A percentile compares a stretch with the other conserved stretches of the same genome.
Evolutionary conservation across 768 basidiomycete genomes (phyloP).

Genomic region (Termitomyces sp.): DNA sequence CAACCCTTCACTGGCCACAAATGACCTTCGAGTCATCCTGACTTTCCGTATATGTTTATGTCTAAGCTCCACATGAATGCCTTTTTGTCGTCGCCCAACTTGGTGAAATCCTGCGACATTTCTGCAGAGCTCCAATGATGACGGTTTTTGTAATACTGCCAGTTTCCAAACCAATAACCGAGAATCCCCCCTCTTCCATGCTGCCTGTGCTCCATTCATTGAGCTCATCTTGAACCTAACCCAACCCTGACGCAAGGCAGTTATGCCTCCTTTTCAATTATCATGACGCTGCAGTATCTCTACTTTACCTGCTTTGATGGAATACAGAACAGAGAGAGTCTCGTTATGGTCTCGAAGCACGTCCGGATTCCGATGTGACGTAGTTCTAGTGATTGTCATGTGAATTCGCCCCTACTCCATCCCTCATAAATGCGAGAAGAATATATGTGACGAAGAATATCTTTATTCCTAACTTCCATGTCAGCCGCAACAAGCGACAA

Average conservation of each 20-base stretch:
- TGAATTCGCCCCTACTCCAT: neutral
- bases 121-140: no score
- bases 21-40: neutral
- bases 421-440: neutral
- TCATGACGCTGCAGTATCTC: no score
- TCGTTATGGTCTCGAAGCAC: neutral
- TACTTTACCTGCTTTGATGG: no score
- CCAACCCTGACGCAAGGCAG: no score
- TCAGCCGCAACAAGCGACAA: conserved; percentile 7
- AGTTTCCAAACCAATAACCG: neutral
- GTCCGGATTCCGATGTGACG: conserved; percentile 6
- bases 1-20: no score
- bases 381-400: neutral
- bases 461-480: conserved; percentile 1
- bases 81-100: neutral
- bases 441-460: neutral
- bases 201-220: neutral
- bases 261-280: neutral
- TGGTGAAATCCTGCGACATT: neutral
- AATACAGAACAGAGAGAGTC: no score
- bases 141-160: neutral
- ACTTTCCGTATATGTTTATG: neutral
- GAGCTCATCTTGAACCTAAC: no score
- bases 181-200: neutral
- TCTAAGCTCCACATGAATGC: neutral